A percentile compares a stretch with the other conserved stretches of the same genome.
Evolutionary conservation across 192 early-diverging fungal genomes (phyloP).

Genomic region (Coemansia sp.): DNA sequence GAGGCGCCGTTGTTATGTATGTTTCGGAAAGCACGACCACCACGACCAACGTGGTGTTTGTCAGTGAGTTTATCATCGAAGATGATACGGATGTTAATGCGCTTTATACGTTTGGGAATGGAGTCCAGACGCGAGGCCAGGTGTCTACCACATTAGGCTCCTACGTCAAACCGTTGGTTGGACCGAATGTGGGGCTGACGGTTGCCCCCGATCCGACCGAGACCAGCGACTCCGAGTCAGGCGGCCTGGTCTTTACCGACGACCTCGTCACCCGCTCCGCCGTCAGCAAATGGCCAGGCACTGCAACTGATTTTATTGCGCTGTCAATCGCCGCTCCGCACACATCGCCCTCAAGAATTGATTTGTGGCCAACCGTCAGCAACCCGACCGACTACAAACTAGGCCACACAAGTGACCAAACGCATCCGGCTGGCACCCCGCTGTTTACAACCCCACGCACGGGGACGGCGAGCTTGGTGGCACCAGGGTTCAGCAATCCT

Average conservation of each 20-base stretch:
- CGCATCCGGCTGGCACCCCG: conserved; percentile 38
- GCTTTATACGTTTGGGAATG: conserved; percentile 36
- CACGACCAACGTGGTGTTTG: conserved; percentile 32
- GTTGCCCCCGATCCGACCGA: conserved; percentile 18
- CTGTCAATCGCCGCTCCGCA: conserved; percentile 21
- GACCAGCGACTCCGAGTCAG: background rate
- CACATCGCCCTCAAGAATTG: conserved; percentile 8
- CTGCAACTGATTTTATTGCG: conserved; percentile 22
- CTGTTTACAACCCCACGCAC: conserved; percentile 10
- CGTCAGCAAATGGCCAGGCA: conserved; percentile 20
- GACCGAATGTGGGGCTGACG: conserved; percentile 44
- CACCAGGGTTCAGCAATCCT: background rate
- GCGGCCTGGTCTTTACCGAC: conserved; percentile 18
- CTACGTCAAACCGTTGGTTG: conserved; percentile 35
- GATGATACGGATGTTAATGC: conserved; percentile 28
- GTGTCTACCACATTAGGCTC: conserved; percentile 26
- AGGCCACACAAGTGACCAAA: conserved; percentile 7
- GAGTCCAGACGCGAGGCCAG: conserved; percentile 37
- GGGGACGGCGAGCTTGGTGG: background rate
- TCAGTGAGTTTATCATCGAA: conserved; percentile 35
- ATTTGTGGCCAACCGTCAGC: conserved; percentile 13
- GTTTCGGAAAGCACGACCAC: conserved; percentile 43
- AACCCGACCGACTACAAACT: conserved; percentile 4
- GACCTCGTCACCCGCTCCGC: conserved; percentile 5
- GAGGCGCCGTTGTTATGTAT: conserved; percentile 31